Evolutionary conservation across 179 eudicot species (phyloP), one percentile per base, ranked within the genome.

Genomic region (Sideroxylon spinosum): DNA sequence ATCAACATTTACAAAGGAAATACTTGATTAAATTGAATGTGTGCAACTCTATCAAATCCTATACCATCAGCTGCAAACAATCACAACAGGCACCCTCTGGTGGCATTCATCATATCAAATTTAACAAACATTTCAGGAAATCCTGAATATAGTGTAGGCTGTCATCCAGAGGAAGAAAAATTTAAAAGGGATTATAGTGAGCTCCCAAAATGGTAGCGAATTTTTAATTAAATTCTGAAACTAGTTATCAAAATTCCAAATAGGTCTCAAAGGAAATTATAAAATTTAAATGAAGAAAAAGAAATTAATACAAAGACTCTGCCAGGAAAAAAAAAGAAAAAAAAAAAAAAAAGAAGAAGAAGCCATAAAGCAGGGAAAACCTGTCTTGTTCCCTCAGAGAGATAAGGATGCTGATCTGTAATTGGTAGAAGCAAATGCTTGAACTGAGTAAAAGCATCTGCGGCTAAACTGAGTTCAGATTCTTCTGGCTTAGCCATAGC

Each of bases 331-430:
- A n/a, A n/a, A n/a, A n/a, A n/a, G n/a, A n/a, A n/a, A 25, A 48
- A 16, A 44, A n/a, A 63, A 55, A 20, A 53, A 22, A 23, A 32
- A 57, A 73, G 16, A 55, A 11, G 17, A 52, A 26, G 76, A 72
- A 56, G 70, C 23, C 70, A 29, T 29, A 64, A 78, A 55, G 32
- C 19, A 19, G 64, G n/a, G 26, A 59, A 73, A 81, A 94, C 98
- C 98, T 95, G 98, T 91, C 94, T 89, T 62, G 98, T 90, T 74
- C 98, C 98, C 83, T 93, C 98, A 1, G 98, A 90, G 53, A 95
- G 95, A 75, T 89, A 93, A 66, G 98, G 98, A 75, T 95, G 91
- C 52, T 90, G 83, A 71, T 93, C 97, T 53, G 93, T 91, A 53
- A 95, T 87, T 68, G 98, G 98, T 52, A 95, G 91, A 86, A 93